phyloP scores from a whole-genome alignment of 1,284 basidiomycete genomes.

The Irpex sp. region DNA sequence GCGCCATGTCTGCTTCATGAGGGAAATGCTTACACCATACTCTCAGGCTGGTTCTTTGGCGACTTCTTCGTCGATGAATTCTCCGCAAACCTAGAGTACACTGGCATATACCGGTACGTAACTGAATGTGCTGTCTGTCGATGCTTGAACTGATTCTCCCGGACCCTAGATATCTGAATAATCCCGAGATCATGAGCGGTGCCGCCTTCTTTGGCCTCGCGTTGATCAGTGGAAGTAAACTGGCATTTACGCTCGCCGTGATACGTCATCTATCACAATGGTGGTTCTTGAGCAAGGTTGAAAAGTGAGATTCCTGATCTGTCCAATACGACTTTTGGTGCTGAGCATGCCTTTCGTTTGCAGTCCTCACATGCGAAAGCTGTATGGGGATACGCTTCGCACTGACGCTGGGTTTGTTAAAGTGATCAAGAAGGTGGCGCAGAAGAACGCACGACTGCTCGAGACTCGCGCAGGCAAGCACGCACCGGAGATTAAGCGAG shows the following conservation, averaged over 20 bases:
- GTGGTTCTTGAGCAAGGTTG: conserved; percentile 89
- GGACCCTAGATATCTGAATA: conserved; percentile 75
- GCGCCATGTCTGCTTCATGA: conserved; percentile 13
- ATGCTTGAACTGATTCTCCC: neutral
- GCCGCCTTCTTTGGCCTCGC: conserved; percentile 94
- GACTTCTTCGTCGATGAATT: conserved; percentile 98
- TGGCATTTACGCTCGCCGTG: conserved; percentile 83
- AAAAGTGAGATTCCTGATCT: conserved; percentile 57
- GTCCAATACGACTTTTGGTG: conserved; percentile 10
- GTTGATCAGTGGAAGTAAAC: conserved; percentile 85
- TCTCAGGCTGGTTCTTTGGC: conserved; percentile 90
- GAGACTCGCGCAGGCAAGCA: conserved; percentile 66
- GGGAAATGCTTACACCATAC: conserved; percentile 3
- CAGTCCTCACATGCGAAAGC: conserved; percentile 95
- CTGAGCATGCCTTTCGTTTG: conserved; percentile 3
- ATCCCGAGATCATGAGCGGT: conserved; percentile 94
- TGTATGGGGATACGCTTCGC: conserved; percentile 90
- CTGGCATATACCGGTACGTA: conserved; percentile 86
- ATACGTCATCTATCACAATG: conserved; percentile 82
- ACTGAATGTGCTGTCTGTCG: neutral
- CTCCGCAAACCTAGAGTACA: conserved; percentile 89
- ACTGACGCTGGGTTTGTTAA: conserved; percentile 97
- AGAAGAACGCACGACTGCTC: conserved; percentile 71
- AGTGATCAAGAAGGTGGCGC: conserved; percentile 90
- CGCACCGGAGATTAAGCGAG: conserved; percentile 73